These are phyloP conservation scores for Hypoxylon sp. DNA, from an alignment of 2,329 filamentous ascomycete genomes.

Conservation along the genomic window DNA sequence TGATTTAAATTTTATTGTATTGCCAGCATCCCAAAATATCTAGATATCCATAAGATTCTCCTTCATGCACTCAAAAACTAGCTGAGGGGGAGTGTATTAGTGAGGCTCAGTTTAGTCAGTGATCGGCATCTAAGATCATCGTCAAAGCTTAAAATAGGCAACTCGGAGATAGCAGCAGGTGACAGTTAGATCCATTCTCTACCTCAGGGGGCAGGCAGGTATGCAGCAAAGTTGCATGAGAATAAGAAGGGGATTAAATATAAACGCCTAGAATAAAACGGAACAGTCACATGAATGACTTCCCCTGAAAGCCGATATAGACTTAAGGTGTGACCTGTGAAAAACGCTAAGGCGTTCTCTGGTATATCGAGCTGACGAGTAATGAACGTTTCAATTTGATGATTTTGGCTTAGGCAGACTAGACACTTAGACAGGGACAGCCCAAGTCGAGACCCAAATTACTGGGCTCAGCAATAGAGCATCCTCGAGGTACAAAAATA, in stretches of 20 bases:
- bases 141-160: slow-evolving; percentile 8
- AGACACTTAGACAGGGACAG: background rate
- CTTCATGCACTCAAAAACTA: slow-evolving; percentile 4
- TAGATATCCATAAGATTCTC: slow-evolving; percentile 3
- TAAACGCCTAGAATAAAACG: background rate
- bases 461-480: slow-evolving; percentile 8
- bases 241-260: background rate
- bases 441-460: slow-evolving; percentile 5
- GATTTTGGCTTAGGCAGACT: background rate
- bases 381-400: background rate
- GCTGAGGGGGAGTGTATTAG: slow-evolving; percentile 9
- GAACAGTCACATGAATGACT: background rate
- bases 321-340: background rate
- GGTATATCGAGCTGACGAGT: background rate
- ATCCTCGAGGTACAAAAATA: slow-evolving; percentile 3
- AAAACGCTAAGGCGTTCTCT: background rate
- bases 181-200: slow-evolving; percentile 8
- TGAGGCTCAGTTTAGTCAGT: slow-evolving; percentile 29
- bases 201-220: slow-evolving; percentile 18
- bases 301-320: slow-evolving; percentile 2
- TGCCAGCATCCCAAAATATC: slow-evolving; percentile 17
- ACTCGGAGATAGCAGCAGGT: slow-evolving; percentile 12
- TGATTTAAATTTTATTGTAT: slow-evolving; percentile 3
- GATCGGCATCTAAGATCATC: slow-evolving; percentile 28
- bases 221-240: background rate